Percentiles rank a stretch among this genome's conserved stretches.
Conservation (phyloP, 2,329 filamentous ascomycete species). For the Aspergillus niger region DNA sequence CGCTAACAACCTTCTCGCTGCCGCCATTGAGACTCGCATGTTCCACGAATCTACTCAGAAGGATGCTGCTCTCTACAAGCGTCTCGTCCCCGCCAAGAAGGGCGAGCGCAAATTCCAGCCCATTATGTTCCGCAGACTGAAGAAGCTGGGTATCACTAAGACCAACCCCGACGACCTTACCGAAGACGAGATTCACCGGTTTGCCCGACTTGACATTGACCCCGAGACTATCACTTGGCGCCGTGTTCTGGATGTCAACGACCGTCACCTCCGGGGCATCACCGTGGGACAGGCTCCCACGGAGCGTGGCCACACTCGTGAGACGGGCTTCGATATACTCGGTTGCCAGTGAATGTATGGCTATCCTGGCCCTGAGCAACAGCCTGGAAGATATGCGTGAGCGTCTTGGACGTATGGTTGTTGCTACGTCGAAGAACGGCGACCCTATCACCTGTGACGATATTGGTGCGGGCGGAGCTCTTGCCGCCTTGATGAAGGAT, state of each 20-base stretch:
- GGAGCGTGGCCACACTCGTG: constrained; percentile 82
- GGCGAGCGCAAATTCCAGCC: constrained; percentile 84
- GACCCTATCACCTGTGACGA: constrained; percentile 96
- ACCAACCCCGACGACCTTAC: constrained; percentile 89
- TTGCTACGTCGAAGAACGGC: constrained; percentile 80
- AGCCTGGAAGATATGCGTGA: constrained; percentile 86
- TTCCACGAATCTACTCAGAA: constrained; percentile 98
- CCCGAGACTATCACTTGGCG: constrained; percentile 97
- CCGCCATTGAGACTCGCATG: constrained; percentile 95
- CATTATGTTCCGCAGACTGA: constrained; percentile 87
- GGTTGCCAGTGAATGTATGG: constrained; percentile 97
- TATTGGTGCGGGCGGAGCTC: constrained; percentile 84
- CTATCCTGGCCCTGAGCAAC: constrained; percentile 91
- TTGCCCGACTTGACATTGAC: constrained; percentile 95
- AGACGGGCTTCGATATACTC: constrained; percentile 98
- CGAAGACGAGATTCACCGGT: constrained; percentile 80
- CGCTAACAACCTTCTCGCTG: constrained; percentile 94
- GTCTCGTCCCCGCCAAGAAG: constrained; percentile 86
- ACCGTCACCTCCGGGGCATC: constrained; percentile 86
- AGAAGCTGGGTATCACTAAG: constrained; percentile 96
- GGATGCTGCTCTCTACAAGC: constrained; percentile 81
- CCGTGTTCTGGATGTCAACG: constrained; percentile 94
- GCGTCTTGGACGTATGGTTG: constrained; percentile 91
- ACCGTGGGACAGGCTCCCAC: constrained; percentile 86
- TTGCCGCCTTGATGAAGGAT: constrained; percentile 95